These are phyloP conservation scores for Tetrahymena borealis DNA, from an alignment of 73 alveolate genomes.

Conservation along the genomic window DNA sequence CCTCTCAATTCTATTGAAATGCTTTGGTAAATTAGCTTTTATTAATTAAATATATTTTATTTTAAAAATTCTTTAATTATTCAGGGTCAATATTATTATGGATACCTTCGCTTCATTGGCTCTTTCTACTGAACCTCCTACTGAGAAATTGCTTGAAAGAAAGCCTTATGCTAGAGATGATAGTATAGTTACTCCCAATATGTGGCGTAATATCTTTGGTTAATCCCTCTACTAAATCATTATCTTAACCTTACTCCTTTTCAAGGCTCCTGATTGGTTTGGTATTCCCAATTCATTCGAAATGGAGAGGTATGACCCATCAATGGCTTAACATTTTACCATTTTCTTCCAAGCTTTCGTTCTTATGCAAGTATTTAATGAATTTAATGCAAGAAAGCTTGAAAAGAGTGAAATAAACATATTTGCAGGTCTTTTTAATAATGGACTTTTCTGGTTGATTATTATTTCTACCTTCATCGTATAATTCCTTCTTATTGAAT, in stretches of 20 bases:
- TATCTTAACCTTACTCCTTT: slow-evolving; percentile 38
- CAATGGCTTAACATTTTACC: slow-evolving; percentile 44
- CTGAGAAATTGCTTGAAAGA: slow-evolving; percentile 60
- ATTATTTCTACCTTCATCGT: slow-evolving; percentile 56
- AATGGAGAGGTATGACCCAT: not conserved
- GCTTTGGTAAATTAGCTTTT: slow-evolving; percentile 54
- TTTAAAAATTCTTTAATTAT: not conserved
- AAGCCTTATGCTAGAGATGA: slow-evolving; percentile 76
- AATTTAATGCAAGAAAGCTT: slow-evolving; percentile 77
- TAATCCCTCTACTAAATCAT: slow-evolving; percentile 52
- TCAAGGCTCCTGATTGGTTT: slow-evolving; percentile 29
- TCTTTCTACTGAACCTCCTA: slow-evolving; percentile 93
- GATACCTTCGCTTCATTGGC: slow-evolving; percentile 87
- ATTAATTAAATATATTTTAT: not conserved
- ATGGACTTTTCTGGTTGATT: slow-evolving; percentile 56
- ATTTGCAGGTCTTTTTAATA: slow-evolving; percentile 75
- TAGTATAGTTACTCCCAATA: slow-evolving; percentile 58
- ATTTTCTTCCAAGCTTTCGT: slow-evolving; percentile 82
- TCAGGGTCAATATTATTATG: slow-evolving; percentile 67
- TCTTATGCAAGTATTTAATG: slow-evolving; percentile 85
- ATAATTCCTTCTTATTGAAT: slow-evolving; percentile 62
- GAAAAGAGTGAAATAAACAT: slow-evolving; percentile 71
- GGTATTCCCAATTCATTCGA: slow-evolving; percentile 12
- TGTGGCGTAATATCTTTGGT: slow-evolving; percentile 75
- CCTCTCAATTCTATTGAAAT: slow-evolving; percentile 75